phyloP scores from a whole-genome alignment of 495 filamentous ascomycete genomes.

The Penicillium arizonense region DNA sequence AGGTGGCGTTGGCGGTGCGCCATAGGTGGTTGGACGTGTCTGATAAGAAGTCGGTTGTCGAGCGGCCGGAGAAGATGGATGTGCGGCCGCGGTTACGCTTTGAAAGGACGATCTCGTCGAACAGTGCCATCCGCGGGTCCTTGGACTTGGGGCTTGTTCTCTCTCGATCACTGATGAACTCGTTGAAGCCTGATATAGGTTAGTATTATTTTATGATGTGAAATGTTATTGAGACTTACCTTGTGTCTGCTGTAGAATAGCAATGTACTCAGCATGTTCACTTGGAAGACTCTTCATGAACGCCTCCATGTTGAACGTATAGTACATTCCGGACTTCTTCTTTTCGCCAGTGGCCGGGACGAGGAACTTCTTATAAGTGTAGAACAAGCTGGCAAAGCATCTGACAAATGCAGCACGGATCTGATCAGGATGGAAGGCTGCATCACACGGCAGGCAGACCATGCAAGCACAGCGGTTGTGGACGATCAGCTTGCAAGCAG shows the following conservation, averaged over 20 bases:
- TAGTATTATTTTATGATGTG: background rate
- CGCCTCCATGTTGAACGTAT: slow-evolving; percentile 89
- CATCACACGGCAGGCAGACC: slow-evolving; percentile 83
- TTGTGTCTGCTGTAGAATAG: slow-evolving; percentile 89
- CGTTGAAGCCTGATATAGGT: slow-evolving; percentile 70
- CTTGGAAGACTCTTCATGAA: slow-evolving; percentile 88
- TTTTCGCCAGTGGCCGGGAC: slow-evolving; percentile 73
- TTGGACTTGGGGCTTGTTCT: slow-evolving; percentile 42
- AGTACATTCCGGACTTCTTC: slow-evolving; percentile 82
- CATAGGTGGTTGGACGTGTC: slow-evolving; percentile 91
- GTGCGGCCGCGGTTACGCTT: slow-evolving; percentile 82
- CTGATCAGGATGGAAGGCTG: slow-evolving; percentile 87
- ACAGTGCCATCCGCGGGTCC: slow-evolving; percentile 75
- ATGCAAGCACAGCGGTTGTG: slow-evolving; percentile 80
- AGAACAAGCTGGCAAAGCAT: slow-evolving; percentile 91
- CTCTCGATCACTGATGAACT: slow-evolving; percentile 94
- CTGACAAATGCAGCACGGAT: slow-evolving; percentile 90
- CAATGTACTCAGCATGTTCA: slow-evolving; percentile 87
- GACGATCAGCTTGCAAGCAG: slow-evolving; percentile 69
- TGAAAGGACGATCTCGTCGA: slow-evolving; percentile 92
- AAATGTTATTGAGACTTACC: slow-evolving; percentile 47
- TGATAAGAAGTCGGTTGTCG: slow-evolving; percentile 67
- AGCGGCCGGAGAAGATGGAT: slow-evolving; percentile 49
- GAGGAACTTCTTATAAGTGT: slow-evolving; percentile 89
- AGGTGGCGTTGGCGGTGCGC: slow-evolving; percentile 80